Evolutionary conservation across 176 grass and related monocot genomes (phyloP), one percentile per base, ranked within the genome.

Genomic region (Elymus sibiricus): DNA sequence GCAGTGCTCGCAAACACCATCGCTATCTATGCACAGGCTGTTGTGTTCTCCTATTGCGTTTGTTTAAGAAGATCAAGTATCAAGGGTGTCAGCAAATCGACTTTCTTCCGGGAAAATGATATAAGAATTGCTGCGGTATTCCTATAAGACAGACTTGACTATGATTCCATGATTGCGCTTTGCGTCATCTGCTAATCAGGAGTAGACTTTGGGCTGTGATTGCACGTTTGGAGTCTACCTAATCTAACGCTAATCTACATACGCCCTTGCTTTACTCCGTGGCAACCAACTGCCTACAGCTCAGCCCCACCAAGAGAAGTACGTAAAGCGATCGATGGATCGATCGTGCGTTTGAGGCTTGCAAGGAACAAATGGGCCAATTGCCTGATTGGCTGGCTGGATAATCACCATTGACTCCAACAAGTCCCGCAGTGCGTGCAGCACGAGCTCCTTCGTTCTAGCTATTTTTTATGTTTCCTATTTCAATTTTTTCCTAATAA

Each of bases 301-400:
- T 65, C 31, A 63, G 24, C 10, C 66, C 58, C 67, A 74, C 59
- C 44, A 46, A 35, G n/a, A 81, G 56, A 81, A 81, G 61, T 17
- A 38, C 28, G 28, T 68, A 82, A 82, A 82, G 61, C 22, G 2
- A 22, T 22, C 9, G 64, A 51, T 59, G 77, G 11, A 7, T 64
- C 9, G 32, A 56, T 56, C 64, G 44, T 70, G 64, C 78, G 64
- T 82, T 86, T 86, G 64, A 86, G 46, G 9, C 88, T 85, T 81
- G 83, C 78, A 85, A 61, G 83, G 51, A 82, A 82, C 22, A 77
- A 82, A 2, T 51, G 43, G 72, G 29, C 70, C 83, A 38, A 19
- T 55, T 47, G 34, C 14, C 66, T 76, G 82, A 81, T 85, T 81
- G 49, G 49, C 15, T 51, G 47, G 47, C 5, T 53, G 77, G 77